Percentiles rank a stretch among this genome's conserved stretches.
Conservation (phyloP, 129 eudicot genomes). For the Tagetes patula region DNA sequence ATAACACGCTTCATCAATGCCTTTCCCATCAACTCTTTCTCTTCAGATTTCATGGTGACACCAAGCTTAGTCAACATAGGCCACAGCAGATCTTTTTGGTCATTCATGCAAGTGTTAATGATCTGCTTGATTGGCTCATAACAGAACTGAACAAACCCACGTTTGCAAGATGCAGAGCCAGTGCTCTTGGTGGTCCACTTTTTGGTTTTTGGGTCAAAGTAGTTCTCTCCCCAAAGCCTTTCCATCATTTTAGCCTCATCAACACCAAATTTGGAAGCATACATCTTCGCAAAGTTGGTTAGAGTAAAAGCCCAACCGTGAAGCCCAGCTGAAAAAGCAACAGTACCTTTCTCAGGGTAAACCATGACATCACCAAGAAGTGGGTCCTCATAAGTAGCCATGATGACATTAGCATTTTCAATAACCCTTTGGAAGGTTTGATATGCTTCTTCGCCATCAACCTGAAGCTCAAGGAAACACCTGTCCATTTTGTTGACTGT, state of each 20-base stretch:
- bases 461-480: conserved; percentile 69
- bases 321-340: conserved; percentile 64
- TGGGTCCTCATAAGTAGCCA: conserved; percentile 63
- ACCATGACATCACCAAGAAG: conserved; percentile 62
- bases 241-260: conserved; percentile 70
- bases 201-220: conserved; percentile 47
- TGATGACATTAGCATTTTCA: conserved; percentile 49
- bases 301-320: conserved; percentile 50
- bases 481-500: conserved; percentile 72
- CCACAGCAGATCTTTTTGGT: conserved; percentile 52
- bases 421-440: conserved; percentile 61
- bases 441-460: conserved; percentile 69
- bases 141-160: conserved; percentile 71
- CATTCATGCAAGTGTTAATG: conserved; percentile 55
- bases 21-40: conserved; percentile 47
- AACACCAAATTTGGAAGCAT: conserved; percentile 61
- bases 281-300: conserved; percentile 57
- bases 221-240: conserved; percentile 64
- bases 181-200: conserved; percentile 61
- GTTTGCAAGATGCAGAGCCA: conserved; percentile 47
- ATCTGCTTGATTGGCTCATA: conserved; percentile 63
- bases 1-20: conserved; percentile 49
- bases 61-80: conserved; percentile 46
- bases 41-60: conserved; percentile 36
- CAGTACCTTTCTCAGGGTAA: conserved; percentile 67